Evolutionary conservation across 148 eudicot genomes (phyloP).

Genomic region (Fagopyrum tataricum): DNA sequence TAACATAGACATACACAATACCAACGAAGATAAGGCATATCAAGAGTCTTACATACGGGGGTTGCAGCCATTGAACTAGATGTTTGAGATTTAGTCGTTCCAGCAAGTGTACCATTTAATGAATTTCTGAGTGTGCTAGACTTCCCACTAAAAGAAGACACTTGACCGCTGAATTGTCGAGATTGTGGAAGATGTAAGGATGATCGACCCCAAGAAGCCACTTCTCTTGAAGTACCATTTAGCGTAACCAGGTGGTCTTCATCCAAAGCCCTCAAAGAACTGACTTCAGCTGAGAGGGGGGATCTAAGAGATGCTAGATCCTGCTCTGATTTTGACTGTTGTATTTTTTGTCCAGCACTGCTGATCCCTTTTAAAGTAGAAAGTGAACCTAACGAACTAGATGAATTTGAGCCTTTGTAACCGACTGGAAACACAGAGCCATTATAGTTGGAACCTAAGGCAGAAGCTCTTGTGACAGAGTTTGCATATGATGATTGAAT

Average conservation of each 20-base stretch:
- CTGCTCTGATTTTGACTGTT: slow-evolving; percentile 90
- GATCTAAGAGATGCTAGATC: slow-evolving; percentile 74
- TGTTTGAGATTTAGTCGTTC: slow-evolving; percentile 27
- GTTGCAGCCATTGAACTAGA: slow-evolving; percentile 36
- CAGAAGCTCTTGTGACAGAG: slow-evolving; percentile 24
- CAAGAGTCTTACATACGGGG: slow-evolving; percentile 46
- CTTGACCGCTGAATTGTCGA: slow-evolving; percentile 25
- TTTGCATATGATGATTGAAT: slow-evolving; percentile 30
- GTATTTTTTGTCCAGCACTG: slow-evolving; percentile 37
- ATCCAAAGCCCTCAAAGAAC: slow-evolving; percentile 46
- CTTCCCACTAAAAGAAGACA: slow-evolving; percentile 26
- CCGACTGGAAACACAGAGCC: slow-evolving; percentile 29
- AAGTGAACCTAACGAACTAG: slow-evolving; percentile 11
- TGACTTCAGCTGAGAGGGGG: slow-evolving; percentile 47
- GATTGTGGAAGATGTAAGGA: slow-evolving; percentile 37
- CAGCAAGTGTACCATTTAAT: slow-evolving; percentile 22
- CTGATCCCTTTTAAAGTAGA: slow-evolving; percentile 35
- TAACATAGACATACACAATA: slow-evolving; percentile 8
- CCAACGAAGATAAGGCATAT: slow-evolving; percentile 18
- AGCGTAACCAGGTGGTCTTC: slow-evolving; percentile 47
- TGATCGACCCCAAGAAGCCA: slow-evolving; percentile 34
- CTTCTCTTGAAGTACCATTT: slow-evolving; percentile 22
- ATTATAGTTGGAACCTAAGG: slow-evolving; percentile 32
- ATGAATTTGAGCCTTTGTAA: not conserved
- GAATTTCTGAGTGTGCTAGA: slow-evolving; percentile 28